Percentiles rank a stretch among this genome's conserved stretches.
These are phyloP conservation scores for Xylaria multiplex DNA, from an alignment of 2,329 filamentous ascomycete genomes.

Conservation along the genomic window DNA sequence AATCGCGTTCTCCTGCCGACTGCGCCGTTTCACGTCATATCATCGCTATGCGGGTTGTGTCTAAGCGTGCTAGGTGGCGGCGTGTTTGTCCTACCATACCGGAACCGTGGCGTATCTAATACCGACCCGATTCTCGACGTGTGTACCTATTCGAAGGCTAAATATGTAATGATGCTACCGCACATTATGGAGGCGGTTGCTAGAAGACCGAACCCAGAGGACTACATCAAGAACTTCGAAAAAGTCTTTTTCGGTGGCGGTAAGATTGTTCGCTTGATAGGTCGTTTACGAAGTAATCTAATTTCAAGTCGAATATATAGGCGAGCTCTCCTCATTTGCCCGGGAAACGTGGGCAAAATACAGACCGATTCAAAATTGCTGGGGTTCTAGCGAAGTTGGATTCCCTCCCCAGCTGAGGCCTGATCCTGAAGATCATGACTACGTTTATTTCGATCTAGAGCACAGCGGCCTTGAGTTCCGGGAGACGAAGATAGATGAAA, in stretches of 20 bases:
- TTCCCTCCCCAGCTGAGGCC: conserved; percentile 32
- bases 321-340: conserved; percentile 33
- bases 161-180: conserved; percentile 35
- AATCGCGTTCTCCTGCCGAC: conserved; percentile 34
- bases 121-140: conserved; percentile 33
- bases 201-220: conserved; percentile 31
- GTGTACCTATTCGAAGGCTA: conserved; percentile 29
- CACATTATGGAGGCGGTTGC: conserved; percentile 41
- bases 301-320: conserved; percentile 13
- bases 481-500: conserved; percentile 30
- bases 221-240: conserved; percentile 37
- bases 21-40: conserved; percentile 38
- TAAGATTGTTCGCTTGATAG: conserved; percentile 16
- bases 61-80: conserved; percentile 36
- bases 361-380: conserved; percentile 35
- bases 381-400: conserved; percentile 36
- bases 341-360: conserved; percentile 35
- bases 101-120: conserved; percentile 31
- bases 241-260: conserved; percentile 38
- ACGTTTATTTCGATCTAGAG: conserved; percentile 39
- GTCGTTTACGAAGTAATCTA: not conserved
- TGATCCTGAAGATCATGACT: conserved; percentile 37
- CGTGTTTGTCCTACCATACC: conserved; percentile 37
- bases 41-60: conserved; percentile 27
- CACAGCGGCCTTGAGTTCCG: conserved; percentile 36